phyloP scores from a whole-genome alignment of 2,329 filamentous ascomycete genomes.

The Ceratocystis diversiconidia region DNA sequence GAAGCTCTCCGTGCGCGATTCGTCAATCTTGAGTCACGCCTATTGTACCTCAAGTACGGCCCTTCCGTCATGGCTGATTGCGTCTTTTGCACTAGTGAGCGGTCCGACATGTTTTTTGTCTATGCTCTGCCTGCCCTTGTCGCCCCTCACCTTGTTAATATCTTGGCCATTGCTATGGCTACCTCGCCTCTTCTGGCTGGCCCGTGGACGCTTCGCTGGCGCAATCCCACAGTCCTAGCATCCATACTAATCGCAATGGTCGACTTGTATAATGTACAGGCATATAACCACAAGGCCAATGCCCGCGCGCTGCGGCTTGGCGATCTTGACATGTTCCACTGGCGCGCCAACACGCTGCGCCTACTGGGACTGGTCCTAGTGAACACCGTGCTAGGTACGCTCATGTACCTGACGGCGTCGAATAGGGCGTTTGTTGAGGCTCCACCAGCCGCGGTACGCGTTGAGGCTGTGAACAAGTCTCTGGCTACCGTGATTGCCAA shows the following conservation, averaged over 20 bases:
- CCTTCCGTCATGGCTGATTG: conserved; percentile 60
- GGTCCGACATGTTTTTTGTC: conserved; percentile 56
- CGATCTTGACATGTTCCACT: conserved; percentile 59
- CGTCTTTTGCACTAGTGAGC: conserved; percentile 65
- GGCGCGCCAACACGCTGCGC: conserved; percentile 51
- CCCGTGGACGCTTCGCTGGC: conserved; percentile 51
- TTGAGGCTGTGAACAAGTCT: conserved; percentile 43
- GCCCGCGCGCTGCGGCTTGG: conserved; percentile 43
- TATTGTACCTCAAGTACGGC: conserved; percentile 75
- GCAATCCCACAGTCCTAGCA: conserved; percentile 51
- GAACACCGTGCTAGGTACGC: conserved; percentile 47
- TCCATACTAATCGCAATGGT: conserved; percentile 42
- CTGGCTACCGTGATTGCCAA: conserved; percentile 50
- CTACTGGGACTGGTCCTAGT: conserved; percentile 48
- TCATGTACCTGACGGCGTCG: conserved; percentile 65
- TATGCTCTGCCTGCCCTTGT: conserved; percentile 65
- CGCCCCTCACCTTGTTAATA: conserved; percentile 66
- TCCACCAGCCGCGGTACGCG: conserved; percentile 46
- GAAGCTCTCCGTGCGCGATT: conserved; percentile 53
- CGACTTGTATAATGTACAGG: conserved; percentile 52
- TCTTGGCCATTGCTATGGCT: conserved; percentile 54
- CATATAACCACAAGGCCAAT: conserved; percentile 53
- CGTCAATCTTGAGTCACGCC: conserved; percentile 53
- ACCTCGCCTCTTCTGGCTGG: conserved; percentile 58
- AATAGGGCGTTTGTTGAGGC: conserved; percentile 60